phyloP scores from a whole-genome alignment of 257 asterid species.

The Solanum gracilifrons region DNA sequence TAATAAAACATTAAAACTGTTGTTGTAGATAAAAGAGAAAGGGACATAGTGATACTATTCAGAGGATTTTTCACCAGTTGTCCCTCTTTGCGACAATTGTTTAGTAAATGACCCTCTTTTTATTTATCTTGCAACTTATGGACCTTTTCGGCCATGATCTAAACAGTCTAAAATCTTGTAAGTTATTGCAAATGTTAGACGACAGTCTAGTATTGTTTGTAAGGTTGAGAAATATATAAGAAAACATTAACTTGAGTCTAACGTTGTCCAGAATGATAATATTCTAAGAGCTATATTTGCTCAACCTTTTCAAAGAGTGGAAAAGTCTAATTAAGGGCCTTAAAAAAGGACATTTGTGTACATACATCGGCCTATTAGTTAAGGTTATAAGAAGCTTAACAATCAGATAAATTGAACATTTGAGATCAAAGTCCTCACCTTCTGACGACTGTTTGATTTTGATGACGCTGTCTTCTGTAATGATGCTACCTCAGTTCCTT shows the following conservation, averaged over 20 bases:
- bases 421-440: conserved; percentile 18
- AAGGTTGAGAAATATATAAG: background rate
- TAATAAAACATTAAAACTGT: background rate
- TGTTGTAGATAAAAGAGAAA: background rate
- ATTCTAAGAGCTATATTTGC: background rate
- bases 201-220: background rate
- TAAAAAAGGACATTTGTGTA: background rate
- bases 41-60: background rate
- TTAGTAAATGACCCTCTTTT: background rate
- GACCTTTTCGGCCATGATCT: background rate
- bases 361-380: background rate
- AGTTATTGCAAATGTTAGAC: background rate
- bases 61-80: background rate
- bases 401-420: background rate
- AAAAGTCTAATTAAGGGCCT: background rate
- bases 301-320: background rate
- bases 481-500: conserved; percentile 40
- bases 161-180: background rate
- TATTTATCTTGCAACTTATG: background rate
- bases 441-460: conserved; percentile 21
- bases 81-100: background rate
- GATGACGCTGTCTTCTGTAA: conserved; percentile 30
- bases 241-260: background rate
- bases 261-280: background rate
- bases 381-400: background rate